phyloP scores from a whole-genome alignment of 345 rosid genomes.

The Eucalyptus sideroxylon region DNA sequence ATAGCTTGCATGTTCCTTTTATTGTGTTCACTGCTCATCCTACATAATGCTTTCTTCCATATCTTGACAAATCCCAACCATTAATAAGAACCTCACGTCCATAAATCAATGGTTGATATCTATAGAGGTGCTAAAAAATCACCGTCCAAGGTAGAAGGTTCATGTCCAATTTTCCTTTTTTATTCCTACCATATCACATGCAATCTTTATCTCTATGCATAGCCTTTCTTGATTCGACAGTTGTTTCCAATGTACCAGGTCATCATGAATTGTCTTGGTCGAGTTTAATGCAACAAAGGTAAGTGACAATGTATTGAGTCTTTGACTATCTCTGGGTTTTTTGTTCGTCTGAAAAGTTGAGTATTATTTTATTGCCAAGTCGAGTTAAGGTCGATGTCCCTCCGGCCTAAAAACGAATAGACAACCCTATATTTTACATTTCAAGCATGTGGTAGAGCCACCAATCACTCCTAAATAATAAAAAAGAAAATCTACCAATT shows the following conservation, averaged over 20 bases:
- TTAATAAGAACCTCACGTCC: background rate
- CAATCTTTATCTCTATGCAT: background rate
- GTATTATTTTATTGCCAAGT: background rate
- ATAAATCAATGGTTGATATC: background rate
- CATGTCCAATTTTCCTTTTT: background rate
- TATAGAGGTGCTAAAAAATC: background rate
- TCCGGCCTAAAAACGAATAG: background rate
- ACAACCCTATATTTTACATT: background rate
- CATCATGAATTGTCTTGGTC: background rate
- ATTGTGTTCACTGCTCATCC: background rate
- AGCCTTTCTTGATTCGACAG: background rate
- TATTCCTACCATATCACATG: background rate
- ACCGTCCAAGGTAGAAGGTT: background rate
- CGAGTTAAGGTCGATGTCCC: background rate
- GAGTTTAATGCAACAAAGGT: background rate
- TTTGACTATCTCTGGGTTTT: background rate
- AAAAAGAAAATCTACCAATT: background rate
- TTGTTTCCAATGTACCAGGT: background rate
- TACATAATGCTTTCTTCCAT: background rate
- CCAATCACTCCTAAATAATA: background rate
- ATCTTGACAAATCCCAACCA: background rate
- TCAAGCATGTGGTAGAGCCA: background rate
- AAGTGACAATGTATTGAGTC: background rate
- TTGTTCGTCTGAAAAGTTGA: rapidly evolving
- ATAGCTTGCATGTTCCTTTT: background rate